Evolutionary conservation across 1,284 basidiomycete genomes (phyloP), one percentile per base, ranked within the genome.

Genomic region (Coniferiporia weirii): DNA sequence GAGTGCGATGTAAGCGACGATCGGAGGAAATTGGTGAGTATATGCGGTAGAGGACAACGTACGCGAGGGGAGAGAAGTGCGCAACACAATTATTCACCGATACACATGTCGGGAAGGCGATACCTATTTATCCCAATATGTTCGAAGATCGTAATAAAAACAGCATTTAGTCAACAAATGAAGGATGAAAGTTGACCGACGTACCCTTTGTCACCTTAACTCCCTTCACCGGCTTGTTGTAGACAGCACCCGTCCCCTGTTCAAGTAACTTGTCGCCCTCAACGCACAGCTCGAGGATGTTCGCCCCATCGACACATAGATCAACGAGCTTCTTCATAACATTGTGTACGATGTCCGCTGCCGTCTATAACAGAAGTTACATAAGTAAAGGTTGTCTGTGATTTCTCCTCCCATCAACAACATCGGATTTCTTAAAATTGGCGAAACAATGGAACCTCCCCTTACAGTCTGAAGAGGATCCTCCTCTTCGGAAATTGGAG

Each of bases 211-310:
- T 68, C 61, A 95, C 81, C 78, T 93, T 94, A 70, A 86, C 84
- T 66, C 91, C 91, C 75, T 93, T 93, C 67, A 91, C 83, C 64
- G 82, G 66, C 76, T 95, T 95, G 82, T 95, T 98, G 80, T 91
- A 97, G 57, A 98, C 89, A 46, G 82, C 84, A 59, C 82, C 83
- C 19, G 92, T 90, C 68, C 89, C 90, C 64, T 91, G 83, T 73
- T 94, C 91, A 71, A 98, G 79, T 70, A 94, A 83, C 75, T 89
- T 91, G 81, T 98, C 95, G 63, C 95, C 95, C 75, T 93, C 87
- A 63, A 90, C 75, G 74, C 92, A 95, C 56, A 98, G 83, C 76
- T 98, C 94, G 72, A 96, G 80, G 68, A 95, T 79, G 75, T 91
- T 95, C 62, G 88, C 87, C 57, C 93, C 95, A 68, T 93, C 90